These are phyloP conservation scores for Plasmodium adleri DNA, from an alignment of 169 alveolate species.

Conservation along the genomic window DNA sequence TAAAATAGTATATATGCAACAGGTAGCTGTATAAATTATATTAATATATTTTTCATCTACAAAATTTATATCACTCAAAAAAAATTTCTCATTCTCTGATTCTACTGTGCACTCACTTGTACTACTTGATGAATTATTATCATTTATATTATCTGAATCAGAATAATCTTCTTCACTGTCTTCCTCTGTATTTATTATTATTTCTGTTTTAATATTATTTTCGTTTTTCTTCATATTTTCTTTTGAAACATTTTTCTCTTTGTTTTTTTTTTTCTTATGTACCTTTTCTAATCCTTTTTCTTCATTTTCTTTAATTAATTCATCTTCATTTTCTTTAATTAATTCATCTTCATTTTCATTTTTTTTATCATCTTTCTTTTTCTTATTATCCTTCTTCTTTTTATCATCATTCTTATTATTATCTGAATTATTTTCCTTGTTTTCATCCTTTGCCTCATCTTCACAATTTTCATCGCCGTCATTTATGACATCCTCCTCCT, in stretches of 20 bases:
- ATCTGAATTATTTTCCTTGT: not conserved
- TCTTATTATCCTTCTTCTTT: constrained; percentile 3
- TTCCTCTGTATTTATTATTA: constrained; percentile 29
- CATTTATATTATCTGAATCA: constrained; percentile 18
- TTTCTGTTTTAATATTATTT: constrained; percentile 6
- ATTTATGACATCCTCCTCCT: constrained; percentile 6
- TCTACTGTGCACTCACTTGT: constrained; percentile 57
- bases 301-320: not conserved
- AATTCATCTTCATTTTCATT: not conserved
- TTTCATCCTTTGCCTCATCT: not conserved
- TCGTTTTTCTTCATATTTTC: not conserved
- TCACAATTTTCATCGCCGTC: constrained; percentile 2
- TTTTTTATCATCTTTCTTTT: constrained; percentile 1
- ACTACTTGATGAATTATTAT: constrained; percentile 26
- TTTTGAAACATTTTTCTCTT: not conserved
- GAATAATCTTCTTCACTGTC: constrained; percentile 31
- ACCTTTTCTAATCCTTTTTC: not conserved
- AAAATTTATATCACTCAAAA: constrained; percentile 34
- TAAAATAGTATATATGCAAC: constrained; percentile 64
- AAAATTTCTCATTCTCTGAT: constrained; percentile 43
- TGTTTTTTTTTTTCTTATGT: not conserved
- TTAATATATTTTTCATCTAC: constrained; percentile 66
- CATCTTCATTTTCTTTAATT: not conserved
- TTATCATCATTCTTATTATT: constrained; percentile 5
- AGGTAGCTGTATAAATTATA: constrained; percentile 73